A percentile compares a stretch with the other conserved stretches of the same genome.
Evolutionary conservation across 179 eudicot genomes (phyloP).

Genomic region (Corrigiola litoralis): DNA sequence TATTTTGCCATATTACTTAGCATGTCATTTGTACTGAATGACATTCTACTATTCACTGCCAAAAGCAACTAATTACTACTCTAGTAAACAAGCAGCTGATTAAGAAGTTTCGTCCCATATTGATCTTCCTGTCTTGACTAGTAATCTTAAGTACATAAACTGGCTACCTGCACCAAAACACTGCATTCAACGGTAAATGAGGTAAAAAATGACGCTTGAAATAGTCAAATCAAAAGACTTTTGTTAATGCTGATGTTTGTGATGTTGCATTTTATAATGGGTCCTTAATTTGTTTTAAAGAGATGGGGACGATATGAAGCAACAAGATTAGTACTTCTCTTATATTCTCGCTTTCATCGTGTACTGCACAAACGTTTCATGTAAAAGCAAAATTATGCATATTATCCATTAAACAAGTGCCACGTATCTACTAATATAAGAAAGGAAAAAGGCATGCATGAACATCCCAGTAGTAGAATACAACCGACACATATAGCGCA

Average conservation of each 20-base stretch:
- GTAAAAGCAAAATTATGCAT: constrained; percentile 10
- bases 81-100: background rate
- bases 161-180: background rate
- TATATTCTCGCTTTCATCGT: constrained; percentile 12
- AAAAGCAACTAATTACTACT: background rate
- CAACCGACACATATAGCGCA: constrained; percentile 3
- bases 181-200: background rate
- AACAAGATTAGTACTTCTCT: background rate
- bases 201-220: background rate
- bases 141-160: too few relatives aligned
- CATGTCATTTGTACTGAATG: background rate
- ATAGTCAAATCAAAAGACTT: background rate
- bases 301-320: constrained; percentile 5
- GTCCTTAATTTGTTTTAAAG: background rate
- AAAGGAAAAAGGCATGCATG: background rate
- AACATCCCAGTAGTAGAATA: background rate
- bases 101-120: background rate
- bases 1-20: constrained; percentile 3
- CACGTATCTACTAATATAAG: background rate
- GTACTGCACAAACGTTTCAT: background rate
- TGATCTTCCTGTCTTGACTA: background rate
- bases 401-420: background rate
- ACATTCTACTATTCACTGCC: constrained; percentile 3
- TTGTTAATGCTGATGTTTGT: background rate
- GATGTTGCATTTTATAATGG: background rate